These are phyloP conservation scores for Oryza meridionalis DNA, from an alignment of 176 grass and related monocot species.

Conservation along the genomic window DNA sequence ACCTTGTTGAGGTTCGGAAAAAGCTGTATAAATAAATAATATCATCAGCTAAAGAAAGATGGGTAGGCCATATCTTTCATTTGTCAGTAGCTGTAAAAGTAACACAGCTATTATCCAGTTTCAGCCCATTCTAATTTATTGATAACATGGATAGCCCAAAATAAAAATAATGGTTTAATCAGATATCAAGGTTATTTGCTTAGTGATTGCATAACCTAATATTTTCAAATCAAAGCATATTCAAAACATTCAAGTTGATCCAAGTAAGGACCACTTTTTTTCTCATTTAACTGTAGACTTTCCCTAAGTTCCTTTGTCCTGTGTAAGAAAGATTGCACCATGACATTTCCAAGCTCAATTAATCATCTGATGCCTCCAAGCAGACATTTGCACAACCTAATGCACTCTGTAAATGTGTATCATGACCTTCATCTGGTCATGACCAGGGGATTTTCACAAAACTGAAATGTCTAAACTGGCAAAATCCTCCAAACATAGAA, in stretches of 20 bases:
- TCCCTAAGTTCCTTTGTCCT: conserved; percentile 1
- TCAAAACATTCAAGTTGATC: conserved; percentile 24
- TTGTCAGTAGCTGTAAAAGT: background rate
- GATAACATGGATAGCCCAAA: background rate
- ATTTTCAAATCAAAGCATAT: conserved; percentile 6
- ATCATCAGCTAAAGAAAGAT: conserved; percentile 23
- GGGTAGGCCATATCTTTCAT: conserved; percentile 1
- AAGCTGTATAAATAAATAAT: conserved; percentile 61
- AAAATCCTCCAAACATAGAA: conserved; percentile 15
- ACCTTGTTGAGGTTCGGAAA: conserved; percentile 93
- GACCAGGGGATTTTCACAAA: conserved; percentile 11
- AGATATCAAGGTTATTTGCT: conserved; percentile 19
- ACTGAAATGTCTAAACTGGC: conserved; percentile 8
- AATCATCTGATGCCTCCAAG: background rate
- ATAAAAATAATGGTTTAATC: background rate
- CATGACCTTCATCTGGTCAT: background rate
- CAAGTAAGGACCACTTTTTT: background rate
- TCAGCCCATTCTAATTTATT: conserved; percentile 22
- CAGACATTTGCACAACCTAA: conserved; percentile 16
- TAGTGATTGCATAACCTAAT: conserved; percentile 10
- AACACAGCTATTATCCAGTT: conserved; percentile 4
- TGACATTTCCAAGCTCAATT: conserved; percentile 9
- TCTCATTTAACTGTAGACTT: background rate
- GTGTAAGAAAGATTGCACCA: conserved; percentile 3
- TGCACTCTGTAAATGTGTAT: conserved; percentile 10